Conservation (phyloP, 192 early-diverging fungal genomes). For the Allomyces macrogynus region DNA sequence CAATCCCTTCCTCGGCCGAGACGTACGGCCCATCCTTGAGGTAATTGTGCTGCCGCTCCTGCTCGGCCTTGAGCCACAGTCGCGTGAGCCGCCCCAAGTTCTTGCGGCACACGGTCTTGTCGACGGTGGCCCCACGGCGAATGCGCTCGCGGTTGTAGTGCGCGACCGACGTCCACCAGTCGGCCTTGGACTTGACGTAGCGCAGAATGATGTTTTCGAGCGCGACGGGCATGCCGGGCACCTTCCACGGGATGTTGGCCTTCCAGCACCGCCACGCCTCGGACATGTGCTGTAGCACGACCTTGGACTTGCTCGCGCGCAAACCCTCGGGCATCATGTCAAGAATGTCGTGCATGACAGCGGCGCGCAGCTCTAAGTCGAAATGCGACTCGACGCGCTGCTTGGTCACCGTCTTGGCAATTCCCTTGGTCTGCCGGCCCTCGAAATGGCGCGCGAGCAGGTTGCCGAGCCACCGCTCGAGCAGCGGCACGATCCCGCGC, state of each 20-base stretch:
- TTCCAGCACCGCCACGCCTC: conserved; percentile 96
- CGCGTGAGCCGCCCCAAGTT: conserved; percentile 95
- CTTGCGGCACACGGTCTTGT: conserved; percentile 97
- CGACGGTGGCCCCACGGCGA: conserved; percentile 90
- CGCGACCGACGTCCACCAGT: conserved; percentile 98
- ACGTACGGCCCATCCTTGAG: conserved; percentile 98
- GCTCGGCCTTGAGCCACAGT: conserved; percentile 96
- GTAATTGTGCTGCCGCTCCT: conserved; percentile 98
- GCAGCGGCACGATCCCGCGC: conserved; percentile 88
- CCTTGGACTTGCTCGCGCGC: conserved; percentile 85
- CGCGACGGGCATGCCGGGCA: conserved; percentile 88
- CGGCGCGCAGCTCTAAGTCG: conserved; percentile 91
- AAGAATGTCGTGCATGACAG: conserved; percentile 96
- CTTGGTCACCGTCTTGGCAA: conserved; percentile 96
- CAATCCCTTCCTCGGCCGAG: conserved; percentile 90
- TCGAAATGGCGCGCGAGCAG: conserved; percentile 97
- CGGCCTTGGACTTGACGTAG: conserved; percentile 98
- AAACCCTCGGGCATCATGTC: conserved; percentile 99
- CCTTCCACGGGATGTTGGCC: conserved; percentile 99
- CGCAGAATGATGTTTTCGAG: conserved; percentile 98
- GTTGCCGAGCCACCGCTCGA: conserved; percentile 98
- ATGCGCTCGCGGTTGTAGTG: conserved; percentile 99
- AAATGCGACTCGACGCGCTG: conserved; percentile 98
- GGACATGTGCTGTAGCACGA: conserved; percentile 84
- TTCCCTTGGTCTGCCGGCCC: conserved; percentile 87